Base-by-base conservation (phyloP, 495 filamentous ascomycete genomes). In the Aspergillus asperescens region DNA sequence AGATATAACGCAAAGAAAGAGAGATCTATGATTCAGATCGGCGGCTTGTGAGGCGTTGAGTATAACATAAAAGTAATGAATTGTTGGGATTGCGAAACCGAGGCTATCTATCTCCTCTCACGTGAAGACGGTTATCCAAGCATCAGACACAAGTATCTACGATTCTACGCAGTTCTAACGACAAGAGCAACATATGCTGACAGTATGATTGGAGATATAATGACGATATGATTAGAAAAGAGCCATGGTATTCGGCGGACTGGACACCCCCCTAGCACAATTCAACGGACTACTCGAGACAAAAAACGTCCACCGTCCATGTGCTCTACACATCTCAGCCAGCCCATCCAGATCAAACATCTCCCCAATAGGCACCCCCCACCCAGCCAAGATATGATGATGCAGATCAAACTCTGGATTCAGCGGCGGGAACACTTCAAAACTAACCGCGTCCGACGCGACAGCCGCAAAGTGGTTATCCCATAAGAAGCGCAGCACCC, bases 391-490 rank as follows among this genome's bases (percentile, higher is more conserved):
- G 5, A 89, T 63, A 59, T 83, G 79, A 55, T 84, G 77, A 56
- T 89, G 86, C 16, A 91, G 68, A 52, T 77, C 70, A 62, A 66
- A 78, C 38, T 77, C 70, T 18, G 61, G 63, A 40, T 81, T 76
- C 25, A 61, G 49, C 5, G 79, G 65, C 18, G 84, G 81, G 68
- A 75, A 86, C 1, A 78, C 78, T 66, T 86, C 85, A 59, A 85
- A 85, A 8, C 79, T 75, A n/a, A 84, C 81, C 8, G 77, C 73
- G 59, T 87, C 84, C 0, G 81, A 81, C 4, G 78, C 82, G 18
- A 87, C 84, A 1, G 77, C 77, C 9, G 83, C 77, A 60, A 88
- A 87, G 52, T 85, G 85, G 52, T 78, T 80, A 56, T 88, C 83
- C 69, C 85, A 84, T 43, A 89, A 66, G 67, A 83, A 87, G 25